Evolutionary conservation across 257 asterid species (phyloP).

Genomic region (Lavandula angustifolia): DNA sequence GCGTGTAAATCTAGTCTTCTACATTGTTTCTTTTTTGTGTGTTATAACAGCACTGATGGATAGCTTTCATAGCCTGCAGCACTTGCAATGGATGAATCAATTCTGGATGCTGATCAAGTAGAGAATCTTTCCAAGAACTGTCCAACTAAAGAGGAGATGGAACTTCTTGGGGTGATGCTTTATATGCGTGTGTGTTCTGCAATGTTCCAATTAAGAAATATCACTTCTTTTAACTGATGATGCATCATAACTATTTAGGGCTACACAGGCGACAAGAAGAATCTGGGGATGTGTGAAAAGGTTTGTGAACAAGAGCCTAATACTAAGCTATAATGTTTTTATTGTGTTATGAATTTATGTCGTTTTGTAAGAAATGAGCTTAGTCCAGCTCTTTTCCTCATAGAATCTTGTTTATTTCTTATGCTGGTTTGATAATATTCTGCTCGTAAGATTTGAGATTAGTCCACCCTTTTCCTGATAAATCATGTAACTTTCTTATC

Average conservation of each 20-base stretch:
- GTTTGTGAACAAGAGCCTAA: conserved; percentile 43
- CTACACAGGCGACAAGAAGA: conserved; percentile 85
- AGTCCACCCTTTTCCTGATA: conserved; percentile 4
- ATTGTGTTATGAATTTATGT: conserved; percentile 15
- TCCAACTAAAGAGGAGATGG: conserved; percentile 99
- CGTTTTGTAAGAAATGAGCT: not conserved
- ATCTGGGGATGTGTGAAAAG: conserved; percentile 97
- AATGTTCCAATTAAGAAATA: conserved; percentile 17
- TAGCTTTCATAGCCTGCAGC: conserved; percentile 79
- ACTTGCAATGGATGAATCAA: conserved; percentile 92
- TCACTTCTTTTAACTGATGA: conserved; percentile 29
- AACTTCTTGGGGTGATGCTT: conserved; percentile 81
- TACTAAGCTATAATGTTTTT: conserved; percentile 19
- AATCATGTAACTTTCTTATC: conserved; percentile 1
- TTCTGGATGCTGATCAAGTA: conserved; percentile 98
- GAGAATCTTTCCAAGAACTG: conserved; percentile 95
- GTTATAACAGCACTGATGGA: conserved; percentile 25
- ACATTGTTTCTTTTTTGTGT: conserved; percentile 3
- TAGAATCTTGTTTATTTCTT: conserved; percentile 2
- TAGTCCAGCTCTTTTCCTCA: not conserved
- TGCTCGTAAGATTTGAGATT: conserved; percentile 15
- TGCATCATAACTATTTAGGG: conserved; percentile 47
- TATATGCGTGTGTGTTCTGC: conserved; percentile 24
- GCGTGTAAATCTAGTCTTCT: conserved; percentile 21
- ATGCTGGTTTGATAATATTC: conserved; percentile 12